A percentile compares a stretch with the other conserved stretches of the same genome.
Evolutionary conservation across 2,329 filamentous ascomycete genomes (phyloP).

Genomic region (Dactylellina cionopaga): DNA sequence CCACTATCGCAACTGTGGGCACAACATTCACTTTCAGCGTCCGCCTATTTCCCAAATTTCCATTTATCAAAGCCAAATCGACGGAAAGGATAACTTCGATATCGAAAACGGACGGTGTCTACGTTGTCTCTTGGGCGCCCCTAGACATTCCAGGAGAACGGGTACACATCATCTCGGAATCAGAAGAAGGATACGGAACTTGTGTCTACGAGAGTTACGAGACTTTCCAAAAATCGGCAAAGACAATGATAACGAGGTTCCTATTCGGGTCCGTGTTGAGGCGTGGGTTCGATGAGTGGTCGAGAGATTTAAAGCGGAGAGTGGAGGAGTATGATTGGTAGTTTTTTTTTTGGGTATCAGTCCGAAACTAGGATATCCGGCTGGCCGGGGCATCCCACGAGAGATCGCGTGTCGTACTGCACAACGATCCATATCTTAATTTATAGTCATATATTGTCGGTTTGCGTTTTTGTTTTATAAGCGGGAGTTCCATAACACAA

Average conservation of each 20-base stretch:
- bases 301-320: constrained; percentile 29
- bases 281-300: constrained; percentile 36
- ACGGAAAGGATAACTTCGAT: constrained; percentile 28
- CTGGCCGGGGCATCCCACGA: neutral
- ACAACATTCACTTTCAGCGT: constrained; percentile 21
- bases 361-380: neutral
- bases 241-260: neutral
- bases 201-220: constrained; percentile 40
- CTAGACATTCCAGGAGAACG: constrained; percentile 13
- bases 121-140: constrained; percentile 15
- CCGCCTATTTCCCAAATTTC: constrained; percentile 25
- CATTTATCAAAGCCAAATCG: constrained; percentile 6
- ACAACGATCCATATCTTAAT: no score
- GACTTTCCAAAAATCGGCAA: constrained; percentile 33
- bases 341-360: neutral
- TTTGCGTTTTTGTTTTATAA: no score
- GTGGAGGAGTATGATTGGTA: constrained; percentile 39
- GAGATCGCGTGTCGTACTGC: no score
- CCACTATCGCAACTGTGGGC: constrained; percentile 9
- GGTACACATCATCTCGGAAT: constrained; percentile 41
- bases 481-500: no score
- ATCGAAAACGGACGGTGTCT: constrained; percentile 24
- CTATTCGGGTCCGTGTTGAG: constrained; percentile 9
- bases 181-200: constrained; percentile 33
- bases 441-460: no score